These are phyloP conservation scores for Acer yangbiense DNA, from an alignment of 345 rosid genomes.

Conservation along the genomic window DNA sequence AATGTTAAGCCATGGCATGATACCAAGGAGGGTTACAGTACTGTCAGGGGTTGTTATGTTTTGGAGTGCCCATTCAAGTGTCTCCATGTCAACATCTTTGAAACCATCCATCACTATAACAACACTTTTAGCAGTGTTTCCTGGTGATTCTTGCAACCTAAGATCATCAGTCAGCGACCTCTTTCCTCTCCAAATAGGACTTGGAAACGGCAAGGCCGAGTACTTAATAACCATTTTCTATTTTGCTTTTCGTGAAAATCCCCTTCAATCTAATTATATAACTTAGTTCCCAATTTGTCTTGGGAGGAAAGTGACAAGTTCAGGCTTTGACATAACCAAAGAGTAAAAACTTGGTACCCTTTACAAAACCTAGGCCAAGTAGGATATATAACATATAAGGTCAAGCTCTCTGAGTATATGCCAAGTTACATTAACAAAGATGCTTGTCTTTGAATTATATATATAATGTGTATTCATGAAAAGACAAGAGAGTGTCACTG, in stretches of 20 bases:
- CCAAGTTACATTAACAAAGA: background rate
- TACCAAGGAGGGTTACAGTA: conserved; percentile 45
- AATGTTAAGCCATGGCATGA: conserved; percentile 64
- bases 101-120: conserved; percentile 59
- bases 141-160: conserved; percentile 20
- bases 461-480: background rate
- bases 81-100: conserved; percentile 38
- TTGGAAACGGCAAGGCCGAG: conserved; percentile 10
- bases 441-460: background rate
- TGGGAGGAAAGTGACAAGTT: background rate
- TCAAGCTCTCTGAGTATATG: background rate
- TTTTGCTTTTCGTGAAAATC: background rate
- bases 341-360: background rate
- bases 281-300: background rate
- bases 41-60: conserved; percentile 37
- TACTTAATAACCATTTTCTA: conserved; percentile 5
- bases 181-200: background rate
- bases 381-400: background rate
- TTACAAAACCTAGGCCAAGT: background rate
- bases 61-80: conserved; percentile 52
- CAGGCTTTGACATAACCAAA: conserved; percentile 1
- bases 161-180: conserved; percentile 22
- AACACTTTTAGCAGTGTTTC: conserved; percentile 24
- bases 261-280: background rate
- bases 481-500: background rate